These are phyloP conservation scores for Paraconiothyrium brasiliense DNA, from an alignment of 2,329 filamentous ascomycete species.

Conservation along the genomic window DNA sequence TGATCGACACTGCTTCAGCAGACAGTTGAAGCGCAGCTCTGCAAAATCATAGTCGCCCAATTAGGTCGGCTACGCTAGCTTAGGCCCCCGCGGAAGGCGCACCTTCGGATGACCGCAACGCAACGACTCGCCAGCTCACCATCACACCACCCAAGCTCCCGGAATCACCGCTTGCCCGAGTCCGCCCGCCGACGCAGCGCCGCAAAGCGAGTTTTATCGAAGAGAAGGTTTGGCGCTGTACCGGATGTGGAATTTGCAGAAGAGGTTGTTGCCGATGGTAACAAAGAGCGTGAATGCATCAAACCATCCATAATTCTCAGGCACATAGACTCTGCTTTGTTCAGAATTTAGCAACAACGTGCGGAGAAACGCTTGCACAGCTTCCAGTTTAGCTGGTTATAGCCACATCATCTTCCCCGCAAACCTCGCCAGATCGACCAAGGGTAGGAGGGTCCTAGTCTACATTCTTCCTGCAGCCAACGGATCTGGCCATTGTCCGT, in stretches of 20 bases:
- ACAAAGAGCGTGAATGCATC: background rate
- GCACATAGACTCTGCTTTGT: background rate
- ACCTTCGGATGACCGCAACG: conserved; percentile 16
- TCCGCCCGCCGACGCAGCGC: conserved; percentile 10
- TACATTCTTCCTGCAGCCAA: conserved; percentile 15
- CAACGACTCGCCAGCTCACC: conserved; percentile 6
- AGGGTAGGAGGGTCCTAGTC: conserved; percentile 29
- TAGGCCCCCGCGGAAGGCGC: conserved; percentile 6
- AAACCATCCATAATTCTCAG: background rate
- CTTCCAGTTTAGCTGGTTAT: conserved; percentile 25
- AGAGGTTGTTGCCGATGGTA: background rate
- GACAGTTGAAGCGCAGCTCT: background rate
- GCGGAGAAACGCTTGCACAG: conserved; percentile 25
- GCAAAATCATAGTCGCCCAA: background rate
- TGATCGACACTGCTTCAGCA: background rate
- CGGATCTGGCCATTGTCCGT: conserved; percentile 33
- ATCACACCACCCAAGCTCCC: conserved; percentile 10
- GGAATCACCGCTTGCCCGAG: conserved; percentile 9
- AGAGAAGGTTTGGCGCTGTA: background rate
- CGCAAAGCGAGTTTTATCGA: background rate
- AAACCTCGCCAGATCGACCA: conserved; percentile 28
- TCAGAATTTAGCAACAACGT: conserved; percentile 24
- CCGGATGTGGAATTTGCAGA: background rate
- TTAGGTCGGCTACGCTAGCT: background rate
- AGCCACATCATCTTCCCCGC: conserved; percentile 39